A percentile compares a stretch with the other conserved stretches of the same genome.
These are phyloP conservation scores for Neobulgaria alba DNA, from an alignment of 2,329 filamentous ascomycete species.

Conservation along the genomic window DNA sequence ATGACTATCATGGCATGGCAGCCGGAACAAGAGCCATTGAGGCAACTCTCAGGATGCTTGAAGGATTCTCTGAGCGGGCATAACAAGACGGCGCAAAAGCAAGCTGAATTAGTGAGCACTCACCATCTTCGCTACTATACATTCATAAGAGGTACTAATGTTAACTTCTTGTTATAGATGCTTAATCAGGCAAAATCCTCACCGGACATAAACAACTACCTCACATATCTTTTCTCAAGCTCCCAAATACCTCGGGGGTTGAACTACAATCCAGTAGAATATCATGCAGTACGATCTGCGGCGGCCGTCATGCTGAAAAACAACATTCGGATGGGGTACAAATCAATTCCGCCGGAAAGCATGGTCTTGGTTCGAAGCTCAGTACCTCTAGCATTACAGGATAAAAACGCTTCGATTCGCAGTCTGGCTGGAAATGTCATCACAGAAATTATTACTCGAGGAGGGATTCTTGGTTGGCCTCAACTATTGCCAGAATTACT, in stretches of 20 bases:
- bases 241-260: slow-evolving; percentile 52
- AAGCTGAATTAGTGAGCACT: slow-evolving; percentile 72
- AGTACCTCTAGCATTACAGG: slow-evolving; percentile 71
- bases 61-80: slow-evolving; percentile 86
- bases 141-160: background rate
- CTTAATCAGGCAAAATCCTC: slow-evolving; percentile 79
- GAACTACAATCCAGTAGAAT: slow-evolving; percentile 49
- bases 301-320: slow-evolving; percentile 96
- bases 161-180: slow-evolving; percentile 53
- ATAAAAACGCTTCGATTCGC: slow-evolving; percentile 73
- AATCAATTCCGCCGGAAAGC: slow-evolving; percentile 64
- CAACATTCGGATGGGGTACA: slow-evolving; percentile 69
- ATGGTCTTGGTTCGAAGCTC: slow-evolving; percentile 71
- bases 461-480: slow-evolving; percentile 84
- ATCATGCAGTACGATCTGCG: slow-evolving; percentile 72
- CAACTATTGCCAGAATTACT: slow-evolving; percentile 80
- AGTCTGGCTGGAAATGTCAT: slow-evolving; percentile 89
- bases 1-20: slow-evolving; percentile 73
- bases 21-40: slow-evolving; percentile 76
- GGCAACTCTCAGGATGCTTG: slow-evolving; percentile 81
- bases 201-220: slow-evolving; percentile 95
- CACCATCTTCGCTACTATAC: too few species aligned
- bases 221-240: slow-evolving; percentile 81
- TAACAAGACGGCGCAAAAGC: slow-evolving; percentile 72
- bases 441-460: slow-evolving; percentile 78